phyloP scores from a whole-genome alignment of 345 rosid species.

The Punica granatum region DNA sequence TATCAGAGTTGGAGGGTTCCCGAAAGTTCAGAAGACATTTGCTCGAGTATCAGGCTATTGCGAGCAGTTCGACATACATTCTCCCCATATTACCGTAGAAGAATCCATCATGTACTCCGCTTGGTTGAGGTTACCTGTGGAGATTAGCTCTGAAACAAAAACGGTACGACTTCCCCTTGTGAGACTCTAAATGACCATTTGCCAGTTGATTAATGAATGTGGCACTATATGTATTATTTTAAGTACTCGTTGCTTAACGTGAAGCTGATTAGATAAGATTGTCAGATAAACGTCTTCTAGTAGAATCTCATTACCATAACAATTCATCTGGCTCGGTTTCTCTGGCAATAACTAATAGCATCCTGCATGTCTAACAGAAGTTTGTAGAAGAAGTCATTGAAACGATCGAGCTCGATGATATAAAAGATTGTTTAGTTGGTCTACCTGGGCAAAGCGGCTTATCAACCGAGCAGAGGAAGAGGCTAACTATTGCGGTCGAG shows the following conservation, averaged over 20 bases:
- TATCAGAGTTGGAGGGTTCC: constrained; percentile 42
- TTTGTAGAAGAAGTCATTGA: constrained; percentile 12
- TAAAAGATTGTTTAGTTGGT: constrained; percentile 15
- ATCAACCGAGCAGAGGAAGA: constrained; percentile 14
- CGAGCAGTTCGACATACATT: constrained; percentile 56
- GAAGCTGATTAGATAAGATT: no score
- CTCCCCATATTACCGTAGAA: constrained; percentile 46
- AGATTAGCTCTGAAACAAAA: constrained; percentile 22
- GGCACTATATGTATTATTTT: no score
- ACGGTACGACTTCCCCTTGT: constrained; percentile 24
- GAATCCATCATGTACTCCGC: constrained; percentile 54
- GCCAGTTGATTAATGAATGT: no score
- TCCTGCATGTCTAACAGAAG: constrained; percentile 5
- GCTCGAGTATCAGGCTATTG: constrained; percentile 59
- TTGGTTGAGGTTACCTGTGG: constrained; percentile 33
- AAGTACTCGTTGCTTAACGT: no score
- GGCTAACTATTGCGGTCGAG: constrained; percentile 17
- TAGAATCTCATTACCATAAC: no score
- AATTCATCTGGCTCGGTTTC: background rate
- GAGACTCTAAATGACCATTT: no score
- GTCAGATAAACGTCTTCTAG: no score
- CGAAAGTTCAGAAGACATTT: constrained; percentile 48
- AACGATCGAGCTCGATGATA: constrained; percentile 15
- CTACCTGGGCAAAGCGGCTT: constrained; percentile 13
- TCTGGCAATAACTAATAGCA: background rate